Evolutionary conservation across 306 rosid species (phyloP), one percentile per base, ranked within the genome.

Genomic region (Glycyrrhiza uralensis): DNA sequence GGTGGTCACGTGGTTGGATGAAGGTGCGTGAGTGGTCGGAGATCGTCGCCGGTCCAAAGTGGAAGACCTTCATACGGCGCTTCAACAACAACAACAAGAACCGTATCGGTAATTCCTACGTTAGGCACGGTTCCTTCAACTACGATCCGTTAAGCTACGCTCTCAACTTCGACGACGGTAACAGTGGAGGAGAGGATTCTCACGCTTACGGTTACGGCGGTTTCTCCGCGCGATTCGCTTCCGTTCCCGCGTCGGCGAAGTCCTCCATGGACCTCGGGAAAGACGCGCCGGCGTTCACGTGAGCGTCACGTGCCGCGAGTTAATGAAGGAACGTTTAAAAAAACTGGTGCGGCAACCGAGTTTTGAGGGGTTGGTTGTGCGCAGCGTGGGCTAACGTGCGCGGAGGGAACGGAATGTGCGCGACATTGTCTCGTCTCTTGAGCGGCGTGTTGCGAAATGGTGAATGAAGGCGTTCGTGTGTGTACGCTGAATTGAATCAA

Each of bases 41-140:
- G 81, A 41, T 86, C 12, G 72, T 86, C 1, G 94, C 88, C 4
- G 90, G 96, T 0, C 96, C 90, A 0, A 87, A 77, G 59, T 92
- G 93, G 97, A 92, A 85, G 76, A 89, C 90, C 9, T 85, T 92
- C 72, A 76, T 92, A 22, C 89, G 92, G 20, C 84, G 87, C 7
- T 85, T 92, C 73, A 80, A 78, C 5, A 80, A 28, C 12, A 30
- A 26, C 54, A 54, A 55, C 3, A 46, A 30, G 50, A 52, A 32
- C 15, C 76, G 76, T 1, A 13, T 8, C 8, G n/a, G 3, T 3
- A 7, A 7, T 3, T 7, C 9, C 3, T 39, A 68, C 17, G 18
- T 5, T 1, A 73, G 41, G 74, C 84, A 66, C 17, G 44, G 66
- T 1, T 72, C 78, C 1, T 89, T 83, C 75, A 72, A 81, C n/a